Conservation (phyloP, 768 basidiomycete species). For the Chlorophyllum brunneum region DNA sequence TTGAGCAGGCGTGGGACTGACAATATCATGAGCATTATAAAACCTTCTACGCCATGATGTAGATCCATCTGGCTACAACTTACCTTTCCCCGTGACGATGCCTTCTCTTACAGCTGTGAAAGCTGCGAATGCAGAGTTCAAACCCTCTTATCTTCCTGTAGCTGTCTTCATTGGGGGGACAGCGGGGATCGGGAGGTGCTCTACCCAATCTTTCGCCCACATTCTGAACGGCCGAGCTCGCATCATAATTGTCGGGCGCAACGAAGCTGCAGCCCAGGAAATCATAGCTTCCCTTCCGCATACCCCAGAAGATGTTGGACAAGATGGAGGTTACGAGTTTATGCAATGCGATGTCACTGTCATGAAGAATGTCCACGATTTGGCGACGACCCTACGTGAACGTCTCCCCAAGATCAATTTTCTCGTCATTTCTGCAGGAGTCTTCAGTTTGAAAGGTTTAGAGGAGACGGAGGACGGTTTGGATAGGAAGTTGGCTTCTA, state of each 20-base stretch:
- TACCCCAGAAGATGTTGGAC: background rate
- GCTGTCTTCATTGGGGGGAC: slow-evolving; percentile 44
- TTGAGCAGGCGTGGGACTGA: background rate
- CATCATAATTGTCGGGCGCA: slow-evolving; percentile 52
- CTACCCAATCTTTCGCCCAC: slow-evolving; percentile 41
- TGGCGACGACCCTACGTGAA: slow-evolving; percentile 24
- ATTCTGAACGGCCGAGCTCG: slow-evolving; percentile 46
- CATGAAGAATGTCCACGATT: slow-evolving; percentile 45
- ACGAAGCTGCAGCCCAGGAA: slow-evolving; percentile 41
- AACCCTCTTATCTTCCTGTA: slow-evolving; percentile 23
- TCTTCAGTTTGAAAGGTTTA: slow-evolving; percentile 31
- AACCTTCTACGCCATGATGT: background rate
- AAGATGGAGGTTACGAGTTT: slow-evolving; percentile 32
- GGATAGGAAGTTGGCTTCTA: slow-evolving; percentile 24
- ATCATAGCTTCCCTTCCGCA: slow-evolving; percentile 42
- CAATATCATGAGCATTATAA: background rate
- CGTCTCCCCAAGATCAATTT: slow-evolving; percentile 47
- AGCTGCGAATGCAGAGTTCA: slow-evolving; percentile 28
- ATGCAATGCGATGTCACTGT: slow-evolving; percentile 49
- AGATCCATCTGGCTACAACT: background rate
- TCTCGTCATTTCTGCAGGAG: slow-evolving; percentile 44
- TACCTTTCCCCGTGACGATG: slow-evolving; percentile 16
- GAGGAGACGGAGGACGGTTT: slow-evolving; percentile 25
- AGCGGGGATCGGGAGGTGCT: slow-evolving; percentile 45
- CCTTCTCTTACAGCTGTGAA: slow-evolving; percentile 26